Conservation (phyloP, 768 basidiomycete genomes). For the Cantharellus anzutake region DNA sequence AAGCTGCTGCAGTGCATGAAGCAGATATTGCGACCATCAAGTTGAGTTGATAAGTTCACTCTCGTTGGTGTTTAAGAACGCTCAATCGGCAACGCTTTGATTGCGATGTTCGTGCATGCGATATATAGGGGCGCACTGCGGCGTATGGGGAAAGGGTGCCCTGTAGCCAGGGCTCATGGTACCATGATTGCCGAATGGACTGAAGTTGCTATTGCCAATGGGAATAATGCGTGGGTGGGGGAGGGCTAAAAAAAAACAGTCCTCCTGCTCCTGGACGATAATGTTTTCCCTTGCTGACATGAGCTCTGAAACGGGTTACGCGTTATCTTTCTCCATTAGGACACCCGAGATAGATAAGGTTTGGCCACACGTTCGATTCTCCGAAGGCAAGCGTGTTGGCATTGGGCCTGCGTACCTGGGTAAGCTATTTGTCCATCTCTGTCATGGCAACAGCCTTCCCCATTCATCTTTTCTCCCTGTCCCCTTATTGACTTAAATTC, state of each 20-base stretch:
- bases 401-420: neutral
- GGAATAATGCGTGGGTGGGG: neutral
- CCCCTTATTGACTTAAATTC: neutral
- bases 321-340: neutral
- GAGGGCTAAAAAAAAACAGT: neutral
- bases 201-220: neutral
- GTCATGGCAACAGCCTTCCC: neutral
- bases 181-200: neutral
- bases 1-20: neutral
- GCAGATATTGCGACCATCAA: neutral
- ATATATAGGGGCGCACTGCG: neutral
- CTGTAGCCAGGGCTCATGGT: neutral
- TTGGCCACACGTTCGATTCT: neutral
- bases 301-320: neutral
- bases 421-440: neutral
- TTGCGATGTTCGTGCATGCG: neutral
- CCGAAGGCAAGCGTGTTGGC: neutral
- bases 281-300: neutral
- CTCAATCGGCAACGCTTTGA: neutral
- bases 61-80: neutral
- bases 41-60: neutral
- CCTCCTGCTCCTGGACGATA: neutral
- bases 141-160: neutral
- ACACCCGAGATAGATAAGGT: neutral
- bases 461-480: neutral